A percentile compares a stretch with the other conserved stretches of the same genome.
phyloP scores from a whole-genome alignment of 1,284 basidiomycete genomes.

The Afroboletus lepidellus region DNA sequence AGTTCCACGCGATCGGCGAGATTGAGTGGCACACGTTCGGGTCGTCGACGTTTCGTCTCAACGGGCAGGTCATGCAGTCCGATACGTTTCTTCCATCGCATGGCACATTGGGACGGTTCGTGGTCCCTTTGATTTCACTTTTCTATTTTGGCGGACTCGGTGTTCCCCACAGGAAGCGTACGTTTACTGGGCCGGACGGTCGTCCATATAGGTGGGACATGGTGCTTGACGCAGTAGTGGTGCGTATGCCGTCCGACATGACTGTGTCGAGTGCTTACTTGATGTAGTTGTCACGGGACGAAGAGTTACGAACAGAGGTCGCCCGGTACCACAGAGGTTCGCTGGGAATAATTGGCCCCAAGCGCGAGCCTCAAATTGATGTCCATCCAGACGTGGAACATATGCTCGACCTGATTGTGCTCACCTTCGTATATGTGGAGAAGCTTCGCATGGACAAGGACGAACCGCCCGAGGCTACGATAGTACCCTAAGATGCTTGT shows the following conservation, averaged over 20 bases:
- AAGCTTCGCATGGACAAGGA: constrained; percentile 36
- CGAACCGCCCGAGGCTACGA: neutral
- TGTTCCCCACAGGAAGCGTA: constrained; percentile 21
- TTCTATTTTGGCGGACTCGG: neutral
- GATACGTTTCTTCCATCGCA: constrained; percentile 27
- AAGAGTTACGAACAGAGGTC: no score
- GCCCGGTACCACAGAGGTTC: constrained; percentile 25
- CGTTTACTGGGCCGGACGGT: constrained; percentile 30
- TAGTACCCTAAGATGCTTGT: no score
- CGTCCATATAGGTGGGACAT: constrained; percentile 30
- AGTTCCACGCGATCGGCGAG: constrained; percentile 18
- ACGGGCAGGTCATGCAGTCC: constrained; percentile 22
- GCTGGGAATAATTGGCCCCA: constrained; percentile 20
- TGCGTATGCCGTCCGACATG: constrained; percentile 9
- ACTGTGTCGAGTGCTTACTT: no score
- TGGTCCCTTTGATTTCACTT: neutral
- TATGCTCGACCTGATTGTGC: constrained; percentile 39
- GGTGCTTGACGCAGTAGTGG: constrained; percentile 12
- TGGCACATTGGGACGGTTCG: constrained; percentile 28
- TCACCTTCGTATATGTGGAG: constrained; percentile 44
- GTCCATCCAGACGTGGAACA: constrained; percentile 33
- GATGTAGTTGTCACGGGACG: no score
- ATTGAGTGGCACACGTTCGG: constrained; percentile 23
- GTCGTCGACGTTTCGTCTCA: constrained; percentile 23
- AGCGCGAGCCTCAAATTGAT: constrained; percentile 31